A percentile compares a stretch with the other conserved stretches of the same genome.
phyloP scores from a whole-genome alignment of 306 rosid genomes.

The Vigna mungo region DNA sequence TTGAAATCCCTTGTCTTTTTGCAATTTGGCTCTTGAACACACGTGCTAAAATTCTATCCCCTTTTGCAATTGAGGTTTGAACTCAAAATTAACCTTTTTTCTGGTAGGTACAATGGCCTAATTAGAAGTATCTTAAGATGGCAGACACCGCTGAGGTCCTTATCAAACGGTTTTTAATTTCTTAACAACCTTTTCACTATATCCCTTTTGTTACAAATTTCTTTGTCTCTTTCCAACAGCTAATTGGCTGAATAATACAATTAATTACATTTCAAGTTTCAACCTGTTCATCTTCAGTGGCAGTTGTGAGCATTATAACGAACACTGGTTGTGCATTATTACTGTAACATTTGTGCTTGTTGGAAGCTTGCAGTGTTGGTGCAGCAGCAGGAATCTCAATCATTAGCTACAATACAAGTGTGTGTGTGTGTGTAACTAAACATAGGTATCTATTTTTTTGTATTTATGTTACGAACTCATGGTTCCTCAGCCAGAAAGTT shows the following conservation, averaged over 20 bases:
- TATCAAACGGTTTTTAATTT: conserved; percentile 21
- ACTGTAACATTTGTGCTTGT: conserved; percentile 15
- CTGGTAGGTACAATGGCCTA: conserved; percentile 40
- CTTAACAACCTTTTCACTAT: conserved; percentile 37
- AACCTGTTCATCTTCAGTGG: conserved; percentile 9
- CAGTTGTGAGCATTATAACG: not conserved
- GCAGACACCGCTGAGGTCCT: conserved; percentile 32
- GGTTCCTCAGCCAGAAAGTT: conserved; percentile 22
- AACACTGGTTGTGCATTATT: not conserved
- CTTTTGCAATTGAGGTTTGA: conserved; percentile 9
- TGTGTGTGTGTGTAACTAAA: conserved; percentile 17
- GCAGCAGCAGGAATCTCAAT: conserved; percentile 21
- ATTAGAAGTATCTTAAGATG: conserved; percentile 28
- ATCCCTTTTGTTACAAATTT: conserved; percentile 10
- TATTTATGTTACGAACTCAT: conserved; percentile 23
- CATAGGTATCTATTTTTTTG: conserved; percentile 14
- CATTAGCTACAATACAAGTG: conserved; percentile 21
- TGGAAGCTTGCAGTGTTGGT: conserved; percentile 30
- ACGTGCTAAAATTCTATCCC: conserved; percentile 41
- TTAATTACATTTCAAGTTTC: not conserved
- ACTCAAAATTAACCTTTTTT: conserved; percentile 40
- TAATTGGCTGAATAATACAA: not conserved
- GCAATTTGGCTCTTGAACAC: conserved; percentile 33
- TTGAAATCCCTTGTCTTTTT: conserved; percentile 35
- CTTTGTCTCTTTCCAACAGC: conserved; percentile 33